Conservation (phyloP, 345 rosid genomes). For the Rhizophora mangle region DNA sequence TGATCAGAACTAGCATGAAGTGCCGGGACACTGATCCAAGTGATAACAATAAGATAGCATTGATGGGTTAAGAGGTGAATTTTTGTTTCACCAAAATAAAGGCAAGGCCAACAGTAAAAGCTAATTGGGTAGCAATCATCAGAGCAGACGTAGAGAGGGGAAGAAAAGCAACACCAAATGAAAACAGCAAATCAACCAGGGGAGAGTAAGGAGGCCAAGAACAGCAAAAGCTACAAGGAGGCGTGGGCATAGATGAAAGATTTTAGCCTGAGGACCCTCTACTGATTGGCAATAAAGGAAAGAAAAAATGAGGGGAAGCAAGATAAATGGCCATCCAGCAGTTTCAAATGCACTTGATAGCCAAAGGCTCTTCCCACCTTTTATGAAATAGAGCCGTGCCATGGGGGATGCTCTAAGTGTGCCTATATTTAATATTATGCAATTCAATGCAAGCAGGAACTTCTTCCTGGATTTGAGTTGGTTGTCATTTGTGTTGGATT, state of each 20-base stretch:
- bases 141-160: constrained; percentile 26
- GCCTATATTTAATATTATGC: constrained; percentile 17
- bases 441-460: constrained; percentile 22
- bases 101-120: constrained; percentile 24
- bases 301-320: constrained; percentile 21
- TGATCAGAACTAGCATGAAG: constrained; percentile 30
- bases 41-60: constrained; percentile 18
- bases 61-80: constrained; percentile 22
- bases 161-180: constrained; percentile 23
- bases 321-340: constrained; percentile 32
- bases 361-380: constrained; percentile 35
- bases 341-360: constrained; percentile 29
- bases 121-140: constrained; percentile 25
- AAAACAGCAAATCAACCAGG: constrained; percentile 19
- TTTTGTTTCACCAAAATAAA: constrained; percentile 25
- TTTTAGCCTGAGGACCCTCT: constrained; percentile 9
- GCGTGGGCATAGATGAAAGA: constrained; percentile 16
- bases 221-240: constrained; percentile 19
- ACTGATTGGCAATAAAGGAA: constrained; percentile 25
- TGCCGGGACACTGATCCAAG: constrained; percentile 21
- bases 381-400: constrained; percentile 17
- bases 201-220: constrained; percentile 25
- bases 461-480: constrained; percentile 20
- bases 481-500: not conserved
- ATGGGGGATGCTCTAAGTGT: constrained; percentile 26